Percentiles rank a stretch among this genome's conserved stretches.
Conservation (phyloP, 2,329 filamentous ascomycete species). For the Sphaerostilbella broomeana region DNA sequence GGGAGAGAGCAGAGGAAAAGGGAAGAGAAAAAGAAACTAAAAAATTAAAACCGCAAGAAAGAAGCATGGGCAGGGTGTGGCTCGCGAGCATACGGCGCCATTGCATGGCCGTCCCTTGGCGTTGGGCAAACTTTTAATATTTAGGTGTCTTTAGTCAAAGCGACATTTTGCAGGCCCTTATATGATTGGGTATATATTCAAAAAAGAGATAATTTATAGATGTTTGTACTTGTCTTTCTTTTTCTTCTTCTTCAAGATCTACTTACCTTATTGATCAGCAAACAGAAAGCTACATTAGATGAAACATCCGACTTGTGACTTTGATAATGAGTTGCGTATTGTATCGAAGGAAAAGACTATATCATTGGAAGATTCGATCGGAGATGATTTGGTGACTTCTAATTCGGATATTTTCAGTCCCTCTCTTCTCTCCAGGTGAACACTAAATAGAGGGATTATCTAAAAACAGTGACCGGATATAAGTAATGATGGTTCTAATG, state of each 20-base stretch:
- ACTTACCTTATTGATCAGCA: too few species aligned
- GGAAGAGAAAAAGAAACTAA: slow-evolving; percentile 8
- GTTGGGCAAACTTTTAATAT: slow-evolving; percentile 14
- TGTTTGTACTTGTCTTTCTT: neutral
- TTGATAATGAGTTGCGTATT: neutral
- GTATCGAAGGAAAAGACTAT: neutral
- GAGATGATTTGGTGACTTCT: too few species aligned
- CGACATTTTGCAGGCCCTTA: slow-evolving; percentile 4
- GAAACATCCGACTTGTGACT: too few species aligned
- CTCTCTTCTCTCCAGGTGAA: too few species aligned
- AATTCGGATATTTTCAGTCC: too few species aligned
- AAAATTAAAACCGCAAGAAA: slow-evolving; percentile 7
- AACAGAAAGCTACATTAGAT: too few species aligned
- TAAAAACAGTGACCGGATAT: too few species aligned
- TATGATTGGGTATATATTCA: slow-evolving; percentile 15
- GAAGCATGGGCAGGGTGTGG: slow-evolving; percentile 10
- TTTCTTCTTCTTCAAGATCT: neutral
- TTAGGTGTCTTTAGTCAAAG: slow-evolving; percentile 5
- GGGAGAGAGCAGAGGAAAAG: neutral
- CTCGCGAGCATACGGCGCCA: slow-evolving; percentile 13
- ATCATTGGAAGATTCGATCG: too few species aligned
- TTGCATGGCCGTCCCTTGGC: slow-evolving; percentile 13
- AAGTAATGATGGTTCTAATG: too few species aligned
- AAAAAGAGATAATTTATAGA: slow-evolving; percentile 11
- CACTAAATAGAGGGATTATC: too few species aligned